phyloP scores from a whole-genome alignment of 805 yeast species.

The Candida ponderosae region DNA sequence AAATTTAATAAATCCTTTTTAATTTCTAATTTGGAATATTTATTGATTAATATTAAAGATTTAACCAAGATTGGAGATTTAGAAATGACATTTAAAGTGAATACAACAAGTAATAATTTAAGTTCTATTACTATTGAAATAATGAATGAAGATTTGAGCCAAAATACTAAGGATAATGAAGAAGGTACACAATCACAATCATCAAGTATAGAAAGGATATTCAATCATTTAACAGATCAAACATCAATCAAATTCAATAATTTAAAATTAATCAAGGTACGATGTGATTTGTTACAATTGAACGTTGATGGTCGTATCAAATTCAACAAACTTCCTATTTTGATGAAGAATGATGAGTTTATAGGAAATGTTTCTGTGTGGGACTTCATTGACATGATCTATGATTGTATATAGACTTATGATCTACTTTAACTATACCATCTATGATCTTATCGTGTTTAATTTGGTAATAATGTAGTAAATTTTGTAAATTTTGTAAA shows the following conservation, averaged over 20 bases:
- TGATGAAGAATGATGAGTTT: not conserved
- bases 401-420: not conserved
- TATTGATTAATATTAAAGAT: not conserved
- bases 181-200: no score
- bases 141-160: not conserved
- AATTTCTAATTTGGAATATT: no score
- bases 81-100: not conserved
- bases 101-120: not conserved
- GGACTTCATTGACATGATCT: not conserved
- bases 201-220: not conserved
- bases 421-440: no score
- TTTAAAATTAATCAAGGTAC: no score
- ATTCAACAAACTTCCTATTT: not conserved
- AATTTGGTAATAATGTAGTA: no score
- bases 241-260: not conserved
- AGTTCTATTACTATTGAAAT: not conserved
- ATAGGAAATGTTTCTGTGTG: not conserved
- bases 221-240: not conserved
- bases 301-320: not conserved
- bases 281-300: not conserved
- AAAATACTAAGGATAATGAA: not conserved
- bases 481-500: no score
- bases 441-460: no score
- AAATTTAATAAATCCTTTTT: not conserved
- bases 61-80: not conserved